phyloP scores from a whole-genome alignment of 2,329 filamentous ascomycete species.

The Drechslera avenae region DNA sequence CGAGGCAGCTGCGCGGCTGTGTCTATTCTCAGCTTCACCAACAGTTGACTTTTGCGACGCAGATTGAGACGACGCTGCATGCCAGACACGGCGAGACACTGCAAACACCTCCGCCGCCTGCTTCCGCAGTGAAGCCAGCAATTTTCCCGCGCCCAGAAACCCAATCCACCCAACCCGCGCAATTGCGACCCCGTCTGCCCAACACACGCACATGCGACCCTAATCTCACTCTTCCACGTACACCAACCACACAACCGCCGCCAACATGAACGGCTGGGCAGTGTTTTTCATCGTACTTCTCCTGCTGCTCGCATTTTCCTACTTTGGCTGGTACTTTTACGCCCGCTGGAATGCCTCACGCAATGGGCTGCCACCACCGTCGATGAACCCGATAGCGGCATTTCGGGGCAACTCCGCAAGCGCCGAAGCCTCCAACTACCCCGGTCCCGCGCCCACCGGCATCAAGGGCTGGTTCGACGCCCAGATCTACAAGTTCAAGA shows the following conservation, averaged over 20 bases:
- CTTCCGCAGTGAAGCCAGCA: background rate
- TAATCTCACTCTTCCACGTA: slow-evolving; percentile 1
- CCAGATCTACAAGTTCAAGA: slow-evolving; percentile 66
- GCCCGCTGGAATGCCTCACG: slow-evolving; percentile 73
- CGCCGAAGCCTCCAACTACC: slow-evolving; percentile 49
- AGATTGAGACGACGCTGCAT: slow-evolving; percentile 5
- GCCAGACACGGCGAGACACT: background rate
- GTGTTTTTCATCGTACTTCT: slow-evolving; percentile 76
- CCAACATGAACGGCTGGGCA: slow-evolving; percentile 49
- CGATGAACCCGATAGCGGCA: slow-evolving; percentile 72
- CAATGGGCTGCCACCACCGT: slow-evolving; percentile 75
- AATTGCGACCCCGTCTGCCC: slow-evolving; percentile 13
- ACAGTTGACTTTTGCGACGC: slow-evolving; percentile 14
- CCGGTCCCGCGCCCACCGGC: slow-evolving; percentile 63
- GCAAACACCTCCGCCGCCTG: background rate
- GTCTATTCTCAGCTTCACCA: slow-evolving; percentile 19
- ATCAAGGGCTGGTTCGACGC: slow-evolving; percentile 75
- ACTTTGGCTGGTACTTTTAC: slow-evolving; percentile 70
- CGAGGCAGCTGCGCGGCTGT: slow-evolving; percentile 29
- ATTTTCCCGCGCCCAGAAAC: background rate
- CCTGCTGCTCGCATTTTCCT: slow-evolving; percentile 64
- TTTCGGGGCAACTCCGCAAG: slow-evolving; percentile 56
- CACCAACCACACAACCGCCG: slow-evolving; percentile 14
- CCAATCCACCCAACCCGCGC: slow-evolving; percentile 13
- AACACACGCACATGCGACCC: slow-evolving; percentile 16